Base-by-base conservation (phyloP, 1,284 basidiomycete genomes). In the Moesziomyces globuligerus region DNA sequence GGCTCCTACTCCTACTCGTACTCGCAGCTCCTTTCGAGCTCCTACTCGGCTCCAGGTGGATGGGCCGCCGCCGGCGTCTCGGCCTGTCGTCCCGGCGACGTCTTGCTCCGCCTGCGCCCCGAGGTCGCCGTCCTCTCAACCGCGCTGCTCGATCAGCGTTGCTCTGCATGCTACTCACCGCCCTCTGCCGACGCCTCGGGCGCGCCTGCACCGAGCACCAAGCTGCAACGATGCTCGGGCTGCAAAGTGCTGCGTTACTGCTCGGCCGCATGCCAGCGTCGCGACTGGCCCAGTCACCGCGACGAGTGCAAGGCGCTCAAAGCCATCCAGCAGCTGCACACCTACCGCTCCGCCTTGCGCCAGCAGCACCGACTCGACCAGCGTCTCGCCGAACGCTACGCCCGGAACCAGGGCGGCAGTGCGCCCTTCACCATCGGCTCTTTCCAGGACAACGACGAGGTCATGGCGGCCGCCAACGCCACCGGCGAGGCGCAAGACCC, bases 231-330 rank as follows among this genome's bases (percentile, higher is more conserved):
- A n/a, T 74, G 71, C 24, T 69, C 71, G 15, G 71, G 46, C 3
- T 74, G 71, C 58, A 69, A 71, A 49, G 46, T 62, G 8, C 39
- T 71, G 21, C 51, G 56, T 17, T 74, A 74, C 54, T 73, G 71
- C 46, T 58, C 56, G 7, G 36, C 46, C 42, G 52, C 44, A 13
- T 73, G 71, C 32, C 71, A 73, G 32, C 55, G 51, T n/a, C 42
- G 52, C 6, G 71, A 73, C 28, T 73, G 71, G 71, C 55, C 50
- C 1, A 36, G 45, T 20, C 71, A 73, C 28, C 64, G 57, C 26
- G 58, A 72, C 47, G 70, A 72, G 46, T 72, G 70, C 66, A 72
- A 72, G 40, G 65, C 64, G 26, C 56, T 72, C 20, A 53, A 57
- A 43, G 51, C 60, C 6, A 61, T 68, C 32, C 58, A 68, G 36